Conservation (phyloP, 2,329 filamentous ascomycete species). For the Xylaria sp. region DNA sequence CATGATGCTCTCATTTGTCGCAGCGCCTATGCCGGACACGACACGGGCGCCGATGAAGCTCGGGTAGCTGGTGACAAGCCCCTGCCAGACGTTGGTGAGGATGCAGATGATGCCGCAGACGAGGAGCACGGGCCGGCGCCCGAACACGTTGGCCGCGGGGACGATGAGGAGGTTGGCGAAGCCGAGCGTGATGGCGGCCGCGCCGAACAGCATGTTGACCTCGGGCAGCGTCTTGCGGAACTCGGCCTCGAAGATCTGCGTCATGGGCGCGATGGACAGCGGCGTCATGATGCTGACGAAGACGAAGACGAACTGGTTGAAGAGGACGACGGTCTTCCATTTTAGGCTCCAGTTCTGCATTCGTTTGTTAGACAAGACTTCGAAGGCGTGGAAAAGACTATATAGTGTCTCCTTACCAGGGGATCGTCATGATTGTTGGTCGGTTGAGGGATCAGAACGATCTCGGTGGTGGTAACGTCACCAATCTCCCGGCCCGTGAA, state of each 20-base stretch:
- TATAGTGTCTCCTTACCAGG: conserved; percentile 14
- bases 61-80: conserved; percentile 33
- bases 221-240: conserved; percentile 38
- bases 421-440: conserved; percentile 30
- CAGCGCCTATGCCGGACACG: conserved; percentile 37
- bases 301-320: conserved; percentile 40
- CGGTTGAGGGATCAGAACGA: conserved; percentile 33
- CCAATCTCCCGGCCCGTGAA: conserved; percentile 11
- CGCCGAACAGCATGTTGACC: conserved; percentile 40
- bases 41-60: conserved; percentile 39
- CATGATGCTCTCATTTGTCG: conserved; percentile 40
- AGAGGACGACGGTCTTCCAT: conserved; percentile 38
- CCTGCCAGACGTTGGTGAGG: conserved; percentile 38
- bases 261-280: conserved; percentile 40
- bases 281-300: conserved; percentile 41
- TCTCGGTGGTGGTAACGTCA: conserved; percentile 9
- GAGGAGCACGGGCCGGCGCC: conserved; percentile 38
- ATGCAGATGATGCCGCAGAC: conserved; percentile 37
- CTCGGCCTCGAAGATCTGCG: conserved; percentile 39
- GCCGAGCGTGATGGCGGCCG: conserved; percentile 38
- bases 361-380: conserved; percentile 4
- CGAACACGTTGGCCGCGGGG: conserved; percentile 36
- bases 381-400: neutral
- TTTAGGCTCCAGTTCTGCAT: conserved; percentile 37
- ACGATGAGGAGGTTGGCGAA: conserved; percentile 41